Evolutionary conservation across 441 rosid genomes (phyloP).

Genomic region (Kokia cookei): DNA sequence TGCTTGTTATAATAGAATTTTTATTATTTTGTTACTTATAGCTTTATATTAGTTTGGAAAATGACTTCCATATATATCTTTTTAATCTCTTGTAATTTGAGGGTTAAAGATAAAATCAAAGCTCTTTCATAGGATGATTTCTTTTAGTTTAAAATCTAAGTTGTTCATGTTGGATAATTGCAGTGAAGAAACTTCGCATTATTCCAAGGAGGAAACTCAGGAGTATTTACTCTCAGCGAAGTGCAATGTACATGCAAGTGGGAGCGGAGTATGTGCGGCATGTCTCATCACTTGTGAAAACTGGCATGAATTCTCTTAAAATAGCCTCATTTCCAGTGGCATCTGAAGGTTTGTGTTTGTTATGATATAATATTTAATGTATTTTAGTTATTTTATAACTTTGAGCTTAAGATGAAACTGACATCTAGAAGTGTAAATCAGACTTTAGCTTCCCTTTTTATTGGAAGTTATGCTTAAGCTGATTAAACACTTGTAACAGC

Average conservation of each 20-base stretch:
- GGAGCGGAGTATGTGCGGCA: constrained; percentile 80
- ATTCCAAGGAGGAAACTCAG: constrained; percentile 70
- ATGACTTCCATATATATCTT: background rate
- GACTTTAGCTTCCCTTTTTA: background rate
- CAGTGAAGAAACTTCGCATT: constrained; percentile 78
- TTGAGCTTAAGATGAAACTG: constrained; percentile 2
- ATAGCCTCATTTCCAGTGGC: constrained; percentile 50
- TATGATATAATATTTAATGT: background rate
- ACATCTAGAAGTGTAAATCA: background rate
- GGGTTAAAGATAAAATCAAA: background rate
- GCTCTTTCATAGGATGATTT: background rate
- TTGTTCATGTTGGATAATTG: constrained; percentile 15
- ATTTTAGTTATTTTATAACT: background rate
- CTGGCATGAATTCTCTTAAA: constrained; percentile 73
- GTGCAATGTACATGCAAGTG: constrained; percentile 61
- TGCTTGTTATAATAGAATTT: background rate
- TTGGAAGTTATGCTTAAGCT: background rate
- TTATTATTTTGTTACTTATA: background rate
- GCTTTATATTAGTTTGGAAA: background rate
- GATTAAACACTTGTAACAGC: background rate
- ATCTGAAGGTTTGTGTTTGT: constrained; percentile 62
- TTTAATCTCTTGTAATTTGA: background rate
- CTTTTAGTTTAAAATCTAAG: constrained; percentile 1
- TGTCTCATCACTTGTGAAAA: constrained; percentile 80
- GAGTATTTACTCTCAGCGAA: constrained; percentile 68